Conservation (phyloP, 2,329 filamentous ascomycete species). For the Dactylellina parvicollis region DNA sequence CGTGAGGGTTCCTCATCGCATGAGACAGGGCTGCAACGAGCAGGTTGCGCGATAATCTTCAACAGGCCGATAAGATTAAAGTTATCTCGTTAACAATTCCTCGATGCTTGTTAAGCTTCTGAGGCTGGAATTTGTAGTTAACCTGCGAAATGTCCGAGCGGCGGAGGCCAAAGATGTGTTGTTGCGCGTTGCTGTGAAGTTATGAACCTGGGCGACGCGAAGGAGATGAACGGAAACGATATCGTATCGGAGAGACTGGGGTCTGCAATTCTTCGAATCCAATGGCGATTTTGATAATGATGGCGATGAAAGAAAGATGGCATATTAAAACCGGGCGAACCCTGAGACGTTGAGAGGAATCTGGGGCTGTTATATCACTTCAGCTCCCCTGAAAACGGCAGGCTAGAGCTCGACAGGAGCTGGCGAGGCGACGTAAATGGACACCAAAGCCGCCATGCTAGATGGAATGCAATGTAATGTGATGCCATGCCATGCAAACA, state of each 20-base stretch:
- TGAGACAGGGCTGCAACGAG: neutral
- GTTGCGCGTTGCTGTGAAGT: no score
- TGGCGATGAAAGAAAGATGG: neutral
- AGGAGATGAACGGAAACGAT: no score
- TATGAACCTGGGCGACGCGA: no score
- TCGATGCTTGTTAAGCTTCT: neutral
- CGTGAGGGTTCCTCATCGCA: constrained; percentile 39
- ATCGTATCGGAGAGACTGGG: no score
- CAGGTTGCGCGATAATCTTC: no score
- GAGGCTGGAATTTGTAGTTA: no score
- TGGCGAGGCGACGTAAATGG: neutral
- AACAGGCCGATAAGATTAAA: no score
- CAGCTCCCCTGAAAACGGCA: neutral
- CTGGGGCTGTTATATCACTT: constrained; percentile 1
- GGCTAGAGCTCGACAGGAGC: neutral
- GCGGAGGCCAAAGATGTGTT: no score
- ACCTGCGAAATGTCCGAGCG: no score
- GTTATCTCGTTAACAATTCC: neutral
- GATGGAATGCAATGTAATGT: constrained; percentile 18
- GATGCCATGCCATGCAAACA: constrained; percentile 21
- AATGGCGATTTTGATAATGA: no score
- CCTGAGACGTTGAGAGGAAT: neutral
- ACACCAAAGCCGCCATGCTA: neutral
- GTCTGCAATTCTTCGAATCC: no score
- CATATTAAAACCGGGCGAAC: neutral